Conservation (phyloP, 1,139 yeast genomes). For the Pichia sp. region DNA sequence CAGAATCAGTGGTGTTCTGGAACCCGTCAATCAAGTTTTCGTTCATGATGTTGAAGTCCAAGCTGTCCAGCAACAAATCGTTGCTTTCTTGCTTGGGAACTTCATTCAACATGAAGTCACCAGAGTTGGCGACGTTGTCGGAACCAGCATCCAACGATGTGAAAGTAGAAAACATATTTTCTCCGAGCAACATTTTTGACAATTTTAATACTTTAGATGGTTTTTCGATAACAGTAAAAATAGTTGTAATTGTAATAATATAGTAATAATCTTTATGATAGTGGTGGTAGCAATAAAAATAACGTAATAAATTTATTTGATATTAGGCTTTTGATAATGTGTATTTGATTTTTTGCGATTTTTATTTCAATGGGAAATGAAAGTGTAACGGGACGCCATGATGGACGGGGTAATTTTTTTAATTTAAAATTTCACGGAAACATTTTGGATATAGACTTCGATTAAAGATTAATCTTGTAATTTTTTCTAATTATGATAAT, state of each 20-base stretch:
- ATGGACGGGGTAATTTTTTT: constrained; percentile 21
- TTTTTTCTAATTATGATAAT: constrained; percentile 16
- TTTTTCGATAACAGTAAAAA: constrained; percentile 4
- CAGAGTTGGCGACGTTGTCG: not conserved
- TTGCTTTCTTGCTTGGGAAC: constrained; percentile 15
- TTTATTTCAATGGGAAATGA: not conserved
- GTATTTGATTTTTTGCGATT: constrained; percentile 5
- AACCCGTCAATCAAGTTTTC: constrained; percentile 5
- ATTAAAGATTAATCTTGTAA: constrained; percentile 12
- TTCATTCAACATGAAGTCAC: constrained; percentile 10
- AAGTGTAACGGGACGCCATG: constrained; percentile 23
- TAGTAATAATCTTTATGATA: not conserved
- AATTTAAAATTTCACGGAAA: constrained; percentile 20
- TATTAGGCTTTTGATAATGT: not conserved
- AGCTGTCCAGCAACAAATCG: constrained; percentile 9
- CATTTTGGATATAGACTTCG: constrained; percentile 11
- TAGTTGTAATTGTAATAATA: not conserved
- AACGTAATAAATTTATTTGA: not conserved
- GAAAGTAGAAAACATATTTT: constrained; percentile 40
- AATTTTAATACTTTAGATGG: constrained; percentile 13
- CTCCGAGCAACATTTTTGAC: constrained; percentile 37
- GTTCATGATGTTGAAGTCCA: constrained; percentile 10
- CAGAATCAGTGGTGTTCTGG: constrained; percentile 15
- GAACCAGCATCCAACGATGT: constrained; percentile 16
- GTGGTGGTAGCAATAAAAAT: not conserved